Conservation (phyloP, 164 flowering plant genomes). For the Piper betle region DNA sequence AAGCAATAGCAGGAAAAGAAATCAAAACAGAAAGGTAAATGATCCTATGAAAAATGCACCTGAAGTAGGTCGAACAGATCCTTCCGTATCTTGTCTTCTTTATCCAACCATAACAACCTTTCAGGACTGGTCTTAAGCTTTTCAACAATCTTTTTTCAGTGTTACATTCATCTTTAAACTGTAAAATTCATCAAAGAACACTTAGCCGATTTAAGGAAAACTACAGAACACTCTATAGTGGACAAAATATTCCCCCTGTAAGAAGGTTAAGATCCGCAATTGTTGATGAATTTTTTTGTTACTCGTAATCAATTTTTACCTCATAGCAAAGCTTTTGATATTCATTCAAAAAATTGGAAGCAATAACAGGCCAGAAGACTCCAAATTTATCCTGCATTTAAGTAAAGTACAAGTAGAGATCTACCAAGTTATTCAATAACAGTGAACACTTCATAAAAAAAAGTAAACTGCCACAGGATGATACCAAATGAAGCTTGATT, state of each 20-base stretch:
- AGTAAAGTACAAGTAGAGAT: too few species aligned
- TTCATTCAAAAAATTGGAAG: conserved; percentile 62
- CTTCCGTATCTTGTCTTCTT: conserved; percentile 44
- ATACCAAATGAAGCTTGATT: background rate
- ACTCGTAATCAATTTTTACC: conserved; percentile 29
- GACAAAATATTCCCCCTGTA: too few species aligned
- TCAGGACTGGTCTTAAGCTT: conserved; percentile 52
- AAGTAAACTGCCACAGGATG: background rate
- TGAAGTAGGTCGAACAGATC: conserved; percentile 67
- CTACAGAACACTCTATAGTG: background rate
- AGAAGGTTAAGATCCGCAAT: too few species aligned
- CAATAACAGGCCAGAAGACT: conserved; percentile 60
- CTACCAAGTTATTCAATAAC: background rate
- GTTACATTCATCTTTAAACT: conserved; percentile 93
- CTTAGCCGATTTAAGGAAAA: background rate
- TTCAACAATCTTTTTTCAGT: conserved; percentile 76
- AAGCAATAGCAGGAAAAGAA: background rate
- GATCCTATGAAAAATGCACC: conserved; percentile 22
- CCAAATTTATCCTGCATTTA: conserved; percentile 79
- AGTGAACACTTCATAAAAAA: background rate
- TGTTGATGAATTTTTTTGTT: too few species aligned
- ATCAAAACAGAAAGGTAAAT: background rate
- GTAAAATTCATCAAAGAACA: conserved; percentile 1
- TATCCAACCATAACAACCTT: conserved; percentile 34
- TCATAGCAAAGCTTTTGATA: conserved; percentile 56